Evolutionary conservation across 2,329 filamentous ascomycete genomes (phyloP).

Genomic region (Thielaviopsis musarum): DNA sequence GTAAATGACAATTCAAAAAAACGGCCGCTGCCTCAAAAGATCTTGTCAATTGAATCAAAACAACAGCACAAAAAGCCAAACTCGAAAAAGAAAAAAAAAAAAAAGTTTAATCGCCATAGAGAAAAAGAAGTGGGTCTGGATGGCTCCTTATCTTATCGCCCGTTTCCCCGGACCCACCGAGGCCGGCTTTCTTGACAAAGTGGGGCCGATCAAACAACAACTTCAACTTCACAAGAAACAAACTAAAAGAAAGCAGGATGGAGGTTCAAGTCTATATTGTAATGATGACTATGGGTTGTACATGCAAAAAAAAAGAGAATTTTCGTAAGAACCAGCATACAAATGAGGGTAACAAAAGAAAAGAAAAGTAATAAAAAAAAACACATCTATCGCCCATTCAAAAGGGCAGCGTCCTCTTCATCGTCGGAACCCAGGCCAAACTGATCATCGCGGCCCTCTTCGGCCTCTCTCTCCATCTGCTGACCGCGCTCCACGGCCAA

Average conservation of each 20-base stretch:
- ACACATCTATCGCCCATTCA: neutral
- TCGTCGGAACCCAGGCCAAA: constrained; percentile 60
- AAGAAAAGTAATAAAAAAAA: too few relatives aligned
- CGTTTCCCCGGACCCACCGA: neutral
- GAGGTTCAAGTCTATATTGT: too few relatives aligned
- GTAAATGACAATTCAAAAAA: neutral
- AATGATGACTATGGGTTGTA: too few relatives aligned
- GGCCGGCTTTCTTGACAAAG: too few relatives aligned
- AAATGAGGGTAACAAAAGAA: too few relatives aligned
- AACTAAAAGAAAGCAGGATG: too few relatives aligned
- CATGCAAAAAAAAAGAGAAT: neutral
- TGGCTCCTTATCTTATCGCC: constrained; percentile 1
- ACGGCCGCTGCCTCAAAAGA: neutral
- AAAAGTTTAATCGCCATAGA: neutral
- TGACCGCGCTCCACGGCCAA: constrained; percentile 51
- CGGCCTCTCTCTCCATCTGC: constrained; percentile 91
- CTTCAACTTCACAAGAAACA: too few relatives aligned
- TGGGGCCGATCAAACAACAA: too few relatives aligned
- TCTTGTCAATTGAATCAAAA: neutral
- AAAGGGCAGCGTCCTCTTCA: constrained; percentile 9
- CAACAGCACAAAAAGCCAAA: too few relatives aligned
- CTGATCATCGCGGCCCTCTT: constrained; percentile 62
- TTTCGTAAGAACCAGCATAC: too few relatives aligned
- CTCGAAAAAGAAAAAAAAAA: neutral
- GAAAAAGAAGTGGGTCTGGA: neutral